These are phyloP conservation scores for Cetradonia linearis DNA, from an alignment of 495 filamentous ascomycete species.

Conservation along the genomic window DNA sequence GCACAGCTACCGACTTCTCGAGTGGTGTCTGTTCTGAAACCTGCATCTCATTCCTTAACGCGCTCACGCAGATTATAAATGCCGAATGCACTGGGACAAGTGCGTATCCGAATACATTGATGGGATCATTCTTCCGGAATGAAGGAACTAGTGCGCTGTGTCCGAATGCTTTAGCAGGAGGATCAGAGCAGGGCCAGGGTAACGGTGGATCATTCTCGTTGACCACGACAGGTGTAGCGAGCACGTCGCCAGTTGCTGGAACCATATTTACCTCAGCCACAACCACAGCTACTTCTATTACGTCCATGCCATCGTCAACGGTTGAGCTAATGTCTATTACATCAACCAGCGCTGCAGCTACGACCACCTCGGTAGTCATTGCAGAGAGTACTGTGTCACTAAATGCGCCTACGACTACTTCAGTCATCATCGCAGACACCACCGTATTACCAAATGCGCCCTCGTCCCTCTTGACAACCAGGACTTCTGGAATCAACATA, in stretches of 20 bases:
- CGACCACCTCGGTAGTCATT: slow-evolving; percentile 1
- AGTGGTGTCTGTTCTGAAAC: slow-evolving; percentile 23
- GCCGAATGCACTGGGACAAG: slow-evolving; percentile 24
- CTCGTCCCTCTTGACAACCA: not conserved
- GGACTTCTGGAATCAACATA: slow-evolving; percentile 2
- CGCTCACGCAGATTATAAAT: slow-evolving; percentile 21
- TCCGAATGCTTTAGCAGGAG: slow-evolving; percentile 18
- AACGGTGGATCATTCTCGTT: not conserved
- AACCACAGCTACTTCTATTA: slow-evolving; percentile 1
- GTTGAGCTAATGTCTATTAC: not conserved
- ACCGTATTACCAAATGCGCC: not conserved
- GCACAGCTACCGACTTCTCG: slow-evolving; percentile 28
- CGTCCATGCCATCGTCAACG: not conserved
- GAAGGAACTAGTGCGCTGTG: slow-evolving; percentile 23
- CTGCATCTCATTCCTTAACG: slow-evolving; percentile 28
- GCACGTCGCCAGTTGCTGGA: not conserved
- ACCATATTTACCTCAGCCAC: not conserved
- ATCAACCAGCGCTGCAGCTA: slow-evolving; percentile 6
- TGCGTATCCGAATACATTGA: slow-evolving; percentile 25
- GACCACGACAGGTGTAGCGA: not conserved
- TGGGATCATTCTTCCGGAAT: slow-evolving; percentile 25
- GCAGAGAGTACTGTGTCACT: not conserved
- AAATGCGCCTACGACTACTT: not conserved
- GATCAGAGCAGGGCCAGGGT: not conserved
- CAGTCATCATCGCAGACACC: not conserved